Base-by-base conservation (phyloP, 495 filamentous ascomycete species). In the Terfezia boudieri region DNA sequence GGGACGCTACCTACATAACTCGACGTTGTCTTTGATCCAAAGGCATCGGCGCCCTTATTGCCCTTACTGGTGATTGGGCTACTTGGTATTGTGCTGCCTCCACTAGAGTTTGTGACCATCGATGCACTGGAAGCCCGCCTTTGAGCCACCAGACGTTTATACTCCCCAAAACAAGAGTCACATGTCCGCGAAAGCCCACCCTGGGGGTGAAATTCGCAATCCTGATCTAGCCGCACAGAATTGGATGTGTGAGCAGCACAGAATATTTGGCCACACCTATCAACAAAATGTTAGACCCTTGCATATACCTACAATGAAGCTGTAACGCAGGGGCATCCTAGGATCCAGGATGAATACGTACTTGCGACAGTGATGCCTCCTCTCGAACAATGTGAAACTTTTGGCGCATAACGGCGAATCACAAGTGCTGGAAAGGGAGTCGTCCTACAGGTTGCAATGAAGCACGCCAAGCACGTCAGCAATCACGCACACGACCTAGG, bases 291-390 rank as follows among this genome's bases (percentile, higher is more conserved):
- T 62, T 35, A 61, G 59, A 41, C 26, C n/a, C 36, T 48, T 20
- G 53, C n/a, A 9, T 32, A 26, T 17, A 32, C 22, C 52, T 22
- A 23, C 37, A 51, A 36, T n/a, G 16, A 8, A 36, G 2, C 2
- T 26, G 50, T 11, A 16, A 37, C 9, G 9, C 26, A 11, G 22
- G 20, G 50, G 10, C 20, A 8, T 52, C 37, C 50, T 36, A 7
- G 22, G 11, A 52, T 1, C 14, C 5, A 2, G 46, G 48, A 32
- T n/a, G 12, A 26, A 36, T 53, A 43, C 61, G 56, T 56, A 64
- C 61, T 79, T 77, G 53, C 81, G 78, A 63, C 81, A 86, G 64
- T 86, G 81, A 66, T 86, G 81, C 36, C 82, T 78, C 26, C 81
- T 77, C 52, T 75, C 67, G 62, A 80, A 81, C 59, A 84, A 69